Conservation (phyloP, 1,284 basidiomycete genomes). For the Boletus mariae region DNA sequence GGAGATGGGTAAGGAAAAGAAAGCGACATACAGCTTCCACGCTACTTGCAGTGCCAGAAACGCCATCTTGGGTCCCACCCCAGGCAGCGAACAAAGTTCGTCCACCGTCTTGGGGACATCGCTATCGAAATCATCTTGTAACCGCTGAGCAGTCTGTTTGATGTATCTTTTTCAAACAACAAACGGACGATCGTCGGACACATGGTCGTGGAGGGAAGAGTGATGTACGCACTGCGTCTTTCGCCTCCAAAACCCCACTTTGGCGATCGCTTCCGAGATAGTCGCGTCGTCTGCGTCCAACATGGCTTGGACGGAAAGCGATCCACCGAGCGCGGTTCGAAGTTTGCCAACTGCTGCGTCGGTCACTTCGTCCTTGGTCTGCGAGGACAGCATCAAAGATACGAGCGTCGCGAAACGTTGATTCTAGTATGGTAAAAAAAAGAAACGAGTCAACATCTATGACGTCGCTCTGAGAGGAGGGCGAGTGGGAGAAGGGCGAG, state of each 20-base stretch:
- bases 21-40: conserved; percentile 69
- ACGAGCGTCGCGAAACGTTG: conserved; percentile 83
- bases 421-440: conserved; percentile 43
- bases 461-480: neutral
- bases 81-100: conserved; percentile 78
- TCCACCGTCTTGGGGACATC: conserved; percentile 87
- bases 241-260: conserved; percentile 91
- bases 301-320: conserved; percentile 72
- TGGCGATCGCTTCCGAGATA: conserved; percentile 75
- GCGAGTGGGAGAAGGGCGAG: no score
- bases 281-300: conserved; percentile 58
- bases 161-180: conserved; percentile 51
- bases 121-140: conserved; percentile 69
- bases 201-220: neutral
- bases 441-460: neutral
- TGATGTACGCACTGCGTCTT: conserved; percentile 66
- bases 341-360: conserved; percentile 81
- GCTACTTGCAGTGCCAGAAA: conserved; percentile 80
- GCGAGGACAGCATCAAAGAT: conserved; percentile 92
- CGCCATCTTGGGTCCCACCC: conserved; percentile 94
- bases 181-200: neutral
- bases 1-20: neutral
- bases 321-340: conserved; percentile 70
- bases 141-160: conserved; percentile 63
- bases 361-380: conserved; percentile 92